Percentiles rank a stretch among this genome's conserved stretches.
These are phyloP conservation scores for Xerocomellus intermedius DNA, from an alignment of 768 basidiomycete species.

Conservation along the genomic window DNA sequence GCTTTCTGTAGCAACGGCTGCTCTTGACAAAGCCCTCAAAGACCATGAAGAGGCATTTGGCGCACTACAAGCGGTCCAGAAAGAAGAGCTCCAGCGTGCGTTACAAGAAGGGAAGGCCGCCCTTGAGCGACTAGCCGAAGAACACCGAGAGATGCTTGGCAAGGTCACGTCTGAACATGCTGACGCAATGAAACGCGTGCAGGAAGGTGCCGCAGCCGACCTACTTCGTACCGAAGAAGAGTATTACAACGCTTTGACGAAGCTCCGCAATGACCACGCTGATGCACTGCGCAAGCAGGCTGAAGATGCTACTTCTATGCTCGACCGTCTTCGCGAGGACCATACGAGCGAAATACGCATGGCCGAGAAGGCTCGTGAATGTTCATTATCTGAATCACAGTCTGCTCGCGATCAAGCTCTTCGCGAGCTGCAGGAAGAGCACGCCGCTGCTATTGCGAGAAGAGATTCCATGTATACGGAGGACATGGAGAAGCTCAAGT, in stretches of 20 bases:
- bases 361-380: slow-evolving; percentile 72
- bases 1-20: slow-evolving; percentile 40
- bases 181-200: slow-evolving; percentile 56
- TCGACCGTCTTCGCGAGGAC: slow-evolving; percentile 75
- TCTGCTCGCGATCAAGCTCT: slow-evolving; percentile 62
- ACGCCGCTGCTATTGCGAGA: slow-evolving; percentile 59
- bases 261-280: slow-evolving; percentile 70
- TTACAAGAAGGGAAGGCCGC: slow-evolving; percentile 53
- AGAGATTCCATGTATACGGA: slow-evolving; percentile 66
- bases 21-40: slow-evolving; percentile 48
- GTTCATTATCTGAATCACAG: slow-evolving; percentile 71
- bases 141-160: slow-evolving; percentile 52
- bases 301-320: slow-evolving; percentile 54
- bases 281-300: slow-evolving; percentile 61
- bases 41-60: slow-evolving; percentile 63
- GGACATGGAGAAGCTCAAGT: slow-evolving; percentile 63
- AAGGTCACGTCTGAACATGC: slow-evolving; percentile 54
- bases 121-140: slow-evolving; percentile 47
- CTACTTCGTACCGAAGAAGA: slow-evolving; percentile 75
- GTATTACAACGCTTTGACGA: slow-evolving; percentile 77
- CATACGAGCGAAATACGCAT: slow-evolving; percentile 72
- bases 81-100: slow-evolving; percentile 50
- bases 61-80: slow-evolving; percentile 53
- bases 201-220: slow-evolving; percentile 53
- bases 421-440: slow-evolving; percentile 69